These are phyloP conservation scores for Viridothelium virens DNA, from an alignment of 495 filamentous ascomycete genomes.

Conservation along the genomic window DNA sequence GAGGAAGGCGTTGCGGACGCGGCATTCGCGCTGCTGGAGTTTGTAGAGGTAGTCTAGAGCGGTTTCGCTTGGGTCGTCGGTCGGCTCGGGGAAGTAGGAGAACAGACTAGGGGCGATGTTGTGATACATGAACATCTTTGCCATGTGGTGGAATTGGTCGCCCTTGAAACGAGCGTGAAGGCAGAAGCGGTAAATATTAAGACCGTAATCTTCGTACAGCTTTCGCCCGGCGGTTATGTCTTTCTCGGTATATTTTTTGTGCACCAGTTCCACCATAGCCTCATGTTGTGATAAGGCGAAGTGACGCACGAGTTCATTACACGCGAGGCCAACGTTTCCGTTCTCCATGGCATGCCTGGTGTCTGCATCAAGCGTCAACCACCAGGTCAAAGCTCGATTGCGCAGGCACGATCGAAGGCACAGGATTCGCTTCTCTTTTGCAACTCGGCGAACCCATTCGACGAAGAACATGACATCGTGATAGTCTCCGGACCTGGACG, in stretches of 20 bases:
- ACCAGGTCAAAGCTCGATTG: neutral
- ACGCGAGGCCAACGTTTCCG: neutral
- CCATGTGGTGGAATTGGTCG: neutral
- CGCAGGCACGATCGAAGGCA: slow-evolving; percentile 1
- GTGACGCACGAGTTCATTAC: slow-evolving; percentile 1
- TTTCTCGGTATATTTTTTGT: neutral
- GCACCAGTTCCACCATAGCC: neutral
- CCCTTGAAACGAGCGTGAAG: neutral
- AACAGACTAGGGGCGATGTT: neutral
- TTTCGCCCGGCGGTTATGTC: neutral
- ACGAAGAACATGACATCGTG: slow-evolving; percentile 9
- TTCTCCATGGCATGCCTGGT: neutral
- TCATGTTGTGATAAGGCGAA: neutral
- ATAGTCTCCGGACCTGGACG: neutral
- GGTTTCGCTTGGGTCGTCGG: neutral
- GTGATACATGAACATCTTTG: slow-evolving; percentile 1
- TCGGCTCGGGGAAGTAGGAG: neutral
- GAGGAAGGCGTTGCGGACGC: neutral
- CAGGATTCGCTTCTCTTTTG: neutral
- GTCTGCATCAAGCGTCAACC: neutral
- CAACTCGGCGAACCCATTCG: neutral
- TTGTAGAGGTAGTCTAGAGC: neutral
- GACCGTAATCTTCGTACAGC: slow-evolving; percentile 1
- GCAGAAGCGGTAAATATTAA: neutral
- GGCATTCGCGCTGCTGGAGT: neutral